Conservation (phyloP, 148 eudicot genomes). For the Amaranthus hypochondriacus region DNA sequence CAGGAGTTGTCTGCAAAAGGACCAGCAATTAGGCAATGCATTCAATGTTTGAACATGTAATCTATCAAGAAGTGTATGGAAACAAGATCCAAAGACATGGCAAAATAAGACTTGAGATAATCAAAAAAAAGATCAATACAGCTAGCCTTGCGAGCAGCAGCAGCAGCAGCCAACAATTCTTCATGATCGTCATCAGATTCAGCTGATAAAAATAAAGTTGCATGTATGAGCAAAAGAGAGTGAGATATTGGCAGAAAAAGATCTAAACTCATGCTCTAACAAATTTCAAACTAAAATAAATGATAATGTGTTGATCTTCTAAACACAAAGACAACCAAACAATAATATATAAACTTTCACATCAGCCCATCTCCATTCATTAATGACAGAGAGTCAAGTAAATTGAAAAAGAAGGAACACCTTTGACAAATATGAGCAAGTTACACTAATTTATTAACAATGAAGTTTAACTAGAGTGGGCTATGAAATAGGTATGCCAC, state of each 20-base stretch:
- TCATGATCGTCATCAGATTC: conserved; percentile 55
- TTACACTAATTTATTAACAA: neutral
- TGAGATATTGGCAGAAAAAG: conserved; percentile 1
- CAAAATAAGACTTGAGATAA: neutral
- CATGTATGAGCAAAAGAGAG: neutral
- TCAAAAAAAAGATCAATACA: conserved; percentile 24
- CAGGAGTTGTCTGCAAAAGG: conserved; percentile 34
- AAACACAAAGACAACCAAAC: conserved; percentile 1
- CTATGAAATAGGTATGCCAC: neutral
- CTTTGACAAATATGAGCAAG: neutral
- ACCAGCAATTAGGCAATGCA: conserved; percentile 1
- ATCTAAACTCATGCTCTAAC: neutral
- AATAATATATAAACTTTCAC: neutral
- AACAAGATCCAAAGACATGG: neutral
- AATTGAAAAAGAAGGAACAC: neutral
- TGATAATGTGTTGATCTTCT: neutral
- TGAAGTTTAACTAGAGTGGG: neutral
- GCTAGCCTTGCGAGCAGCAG: conserved; percentile 48
- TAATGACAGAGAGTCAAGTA: neutral
- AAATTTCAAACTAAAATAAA: neutral
- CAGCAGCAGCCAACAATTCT: conserved; percentile 50
- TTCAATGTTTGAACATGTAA: neutral
- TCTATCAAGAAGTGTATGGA: neutral
- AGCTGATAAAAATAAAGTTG: conserved; percentile 18
- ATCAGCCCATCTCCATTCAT: neutral